A percentile compares a stretch with the other conserved stretches of the same genome.
Evolutionary conservation across 768 basidiomycete genomes (phyloP).

Genomic region (Trametes maxima): DNA sequence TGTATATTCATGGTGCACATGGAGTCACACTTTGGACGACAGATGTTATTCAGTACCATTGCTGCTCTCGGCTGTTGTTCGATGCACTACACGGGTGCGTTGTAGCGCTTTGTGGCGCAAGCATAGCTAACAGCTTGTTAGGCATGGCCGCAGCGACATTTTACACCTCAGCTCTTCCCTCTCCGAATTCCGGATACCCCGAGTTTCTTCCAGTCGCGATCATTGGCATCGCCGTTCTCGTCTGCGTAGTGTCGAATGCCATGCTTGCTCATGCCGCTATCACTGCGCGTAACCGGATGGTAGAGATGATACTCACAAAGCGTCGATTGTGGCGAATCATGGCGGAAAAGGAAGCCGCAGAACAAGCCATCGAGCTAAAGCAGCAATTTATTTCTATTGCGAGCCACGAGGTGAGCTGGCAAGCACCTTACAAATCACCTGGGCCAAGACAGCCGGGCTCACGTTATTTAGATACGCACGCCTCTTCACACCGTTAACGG

Average conservation of each 20-base stretch:
- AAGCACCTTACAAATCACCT: neutral
- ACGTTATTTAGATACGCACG: conserved; percentile 27
- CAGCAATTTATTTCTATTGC: conserved; percentile 36
- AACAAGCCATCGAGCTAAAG: conserved; percentile 35
- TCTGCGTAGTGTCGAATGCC: conserved; percentile 32
- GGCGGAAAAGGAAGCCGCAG: conserved; percentile 36
- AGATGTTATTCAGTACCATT: conserved; percentile 33
- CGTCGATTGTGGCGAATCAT: conserved; percentile 33
- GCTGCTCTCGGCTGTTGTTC: conserved; percentile 29
- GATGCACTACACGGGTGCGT: conserved; percentile 36
- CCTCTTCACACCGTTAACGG: conserved; percentile 35
- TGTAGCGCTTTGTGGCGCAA: no score
- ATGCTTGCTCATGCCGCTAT: conserved; percentile 32
- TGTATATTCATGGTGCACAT: conserved; percentile 33
- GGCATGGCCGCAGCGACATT: conserved; percentile 35
- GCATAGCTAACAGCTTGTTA: neutral
- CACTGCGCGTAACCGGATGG: conserved; percentile 32
- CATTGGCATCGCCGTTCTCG: conserved; percentile 26
- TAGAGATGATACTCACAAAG: conserved; percentile 33
- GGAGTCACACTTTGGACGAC: conserved; percentile 32
- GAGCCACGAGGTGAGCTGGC: conserved; percentile 30
- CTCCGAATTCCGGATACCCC: conserved; percentile 28
- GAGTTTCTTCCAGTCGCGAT: conserved; percentile 29
- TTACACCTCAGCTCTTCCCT: conserved; percentile 29
- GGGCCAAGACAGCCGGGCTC: neutral